A percentile compares a stretch with the other conserved stretches of the same genome.
Evolutionary conservation across 2,329 filamentous ascomycete genomes (phyloP).

Genomic region (Aureobasidium sp.): DNA sequence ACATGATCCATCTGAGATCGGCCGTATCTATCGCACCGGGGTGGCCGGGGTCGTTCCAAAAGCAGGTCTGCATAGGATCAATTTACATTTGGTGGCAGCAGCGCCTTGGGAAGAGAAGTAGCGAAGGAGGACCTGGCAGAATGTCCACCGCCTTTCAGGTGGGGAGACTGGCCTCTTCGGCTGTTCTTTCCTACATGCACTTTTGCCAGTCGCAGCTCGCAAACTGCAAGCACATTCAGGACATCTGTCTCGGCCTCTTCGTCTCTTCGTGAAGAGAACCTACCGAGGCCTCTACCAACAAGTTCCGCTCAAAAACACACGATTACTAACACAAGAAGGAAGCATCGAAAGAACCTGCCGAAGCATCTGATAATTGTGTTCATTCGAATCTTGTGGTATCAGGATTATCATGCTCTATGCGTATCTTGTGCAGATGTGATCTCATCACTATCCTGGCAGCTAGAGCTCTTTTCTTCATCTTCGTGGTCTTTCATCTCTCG

Average conservation of each 20-base stretch:
- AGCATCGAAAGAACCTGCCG: not conserved
- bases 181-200: not conserved
- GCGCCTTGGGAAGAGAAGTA: not conserved
- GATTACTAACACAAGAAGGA: not conserved
- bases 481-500: constrained; percentile 8
- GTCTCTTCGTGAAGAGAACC: not conserved
- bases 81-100: not conserved
- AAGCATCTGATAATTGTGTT: not conserved
- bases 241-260: not conserved
- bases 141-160: not conserved
- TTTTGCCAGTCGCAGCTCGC: not conserved
- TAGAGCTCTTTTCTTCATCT: not conserved
- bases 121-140: not conserved
- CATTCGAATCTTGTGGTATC: not conserved
- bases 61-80: not conserved
- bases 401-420: not conserved
- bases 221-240: not conserved
- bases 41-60: not conserved
- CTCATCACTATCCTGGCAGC: not conserved
- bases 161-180: no score
- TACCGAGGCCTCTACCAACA: not conserved
- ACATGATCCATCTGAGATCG: not conserved
- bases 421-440: not conserved
- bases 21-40: not conserved
- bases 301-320: not conserved